Evolutionary conservation across 768 basidiomycete genomes (phyloP), one percentile per base, ranked within the genome.

Genomic region (Megacollybia marginata): DNA sequence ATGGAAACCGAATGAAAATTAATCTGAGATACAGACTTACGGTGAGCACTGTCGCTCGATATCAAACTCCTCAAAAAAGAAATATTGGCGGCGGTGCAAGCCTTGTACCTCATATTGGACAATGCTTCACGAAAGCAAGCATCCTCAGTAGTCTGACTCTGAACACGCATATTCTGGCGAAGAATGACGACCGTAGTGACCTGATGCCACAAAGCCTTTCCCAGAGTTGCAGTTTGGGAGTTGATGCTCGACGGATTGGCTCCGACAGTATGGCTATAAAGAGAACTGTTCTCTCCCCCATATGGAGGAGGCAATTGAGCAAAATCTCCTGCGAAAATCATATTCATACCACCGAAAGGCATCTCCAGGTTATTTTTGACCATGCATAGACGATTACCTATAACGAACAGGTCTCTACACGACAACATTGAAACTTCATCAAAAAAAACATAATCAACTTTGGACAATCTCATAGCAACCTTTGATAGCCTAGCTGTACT

Each of bases 291-390:
- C n/a, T n/a, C n/a, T n/a, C n/a, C n/a, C n/a, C 62, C 5, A 62
- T 47, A 28, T 64, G 61, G 1, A 12, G 51, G 64, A 10, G 61
- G 64, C 5, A 66, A 44, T 45, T 66, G 64, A 2, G 58, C 62
- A 56, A 66, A 64, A 35, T 66, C 63, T n/a, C 63, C 65, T n/a
- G 63, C 63, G 40, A 65, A 53, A 15, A 66, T 63, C 28, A 66
- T 51, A 38, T 57, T 61, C 12, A 58, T 55, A 1, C 65, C 60
- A 20, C 60, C 63, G 52, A 61, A 63, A 12, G 55, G 49, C 5
- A 44, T 28, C 19, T 32, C 38, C 46, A 0, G 62, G 58, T 2
- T 48, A 45, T 16, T 58, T 51, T 6, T 60, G 32, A 34, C 49
- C 50, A 12, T n/a, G 5, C 33, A 58, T 59, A 11, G 54, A 51